These are phyloP conservation scores for Sugiyamaella mastotermitis DNA, from an alignment of 805 yeast genomes.

Conservation along the genomic window DNA sequence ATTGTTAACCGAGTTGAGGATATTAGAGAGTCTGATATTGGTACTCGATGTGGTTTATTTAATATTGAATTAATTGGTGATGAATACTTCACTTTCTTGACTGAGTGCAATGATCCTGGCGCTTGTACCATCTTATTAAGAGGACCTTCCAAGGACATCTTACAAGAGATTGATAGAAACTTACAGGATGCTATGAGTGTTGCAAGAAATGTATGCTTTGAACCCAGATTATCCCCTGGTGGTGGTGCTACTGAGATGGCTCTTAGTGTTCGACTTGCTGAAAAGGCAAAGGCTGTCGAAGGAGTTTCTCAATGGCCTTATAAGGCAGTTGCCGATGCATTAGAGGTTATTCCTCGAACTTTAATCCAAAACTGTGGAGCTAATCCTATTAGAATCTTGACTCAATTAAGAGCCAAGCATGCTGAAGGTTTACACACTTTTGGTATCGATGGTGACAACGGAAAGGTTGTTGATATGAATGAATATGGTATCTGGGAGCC, in stretches of 20 bases:
- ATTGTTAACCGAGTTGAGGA: slow-evolving; percentile 95
- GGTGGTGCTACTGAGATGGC: slow-evolving; percentile 99
- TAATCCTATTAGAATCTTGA: slow-evolving; percentile 80
- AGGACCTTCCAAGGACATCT: slow-evolving; percentile 95
- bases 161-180: slow-evolving; percentile 94
- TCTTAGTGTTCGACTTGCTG: slow-evolving; percentile 78
- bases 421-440: slow-evolving; percentile 80
- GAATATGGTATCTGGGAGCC: slow-evolving; percentile 99
- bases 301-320: slow-evolving; percentile 99
- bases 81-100: slow-evolving; percentile 86
- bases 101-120: slow-evolving; percentile 74
- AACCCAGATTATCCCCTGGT: slow-evolving; percentile 94
- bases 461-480: slow-evolving; percentile 92
- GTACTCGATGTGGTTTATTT: slow-evolving; percentile 83
- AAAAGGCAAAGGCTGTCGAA: slow-evolving; percentile 84
- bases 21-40: slow-evolving; percentile 83
- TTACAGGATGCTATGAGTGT: slow-evolving; percentile 99
- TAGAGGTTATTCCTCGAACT: slow-evolving; percentile 97
- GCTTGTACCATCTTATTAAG: slow-evolving; percentile 92
- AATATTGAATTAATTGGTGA: slow-evolving; percentile 95
- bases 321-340: slow-evolving; percentile 97
- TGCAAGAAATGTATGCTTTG: slow-evolving; percentile 87
- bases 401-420: slow-evolving; percentile 93
- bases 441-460: slow-evolving; percentile 94
- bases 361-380: slow-evolving; percentile 97